Base-by-base conservation (phyloP, 2,329 filamentous ascomycete genomes). In the Colletotrichum musicola region DNA sequence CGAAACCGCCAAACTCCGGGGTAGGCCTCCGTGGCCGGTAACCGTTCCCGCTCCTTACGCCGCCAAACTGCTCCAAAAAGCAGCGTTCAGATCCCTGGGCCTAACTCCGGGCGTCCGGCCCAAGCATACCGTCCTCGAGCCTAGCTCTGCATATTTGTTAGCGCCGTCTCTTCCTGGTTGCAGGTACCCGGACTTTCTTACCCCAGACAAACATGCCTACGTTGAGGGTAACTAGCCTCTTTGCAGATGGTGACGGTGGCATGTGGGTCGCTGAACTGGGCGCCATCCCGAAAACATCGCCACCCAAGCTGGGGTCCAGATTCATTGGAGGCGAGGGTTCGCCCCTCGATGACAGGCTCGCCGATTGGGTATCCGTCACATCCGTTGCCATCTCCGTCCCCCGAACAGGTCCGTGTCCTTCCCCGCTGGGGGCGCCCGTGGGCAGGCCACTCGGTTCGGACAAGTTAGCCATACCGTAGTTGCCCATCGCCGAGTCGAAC, bases 21-120 rank as follows among this genome's bases (percentile, higher is more conserved):
- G 6, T 38, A n/a, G 6, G 4, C 44, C 44, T n/a, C 18, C 16
- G 3, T 20, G 4, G 9, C 9, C 9, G 4, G 16, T 14, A 22
- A n/a, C 16, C 27, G 10, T 18, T 18, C 40, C 27, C 35, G 9
- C 9, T 10, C 27, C 13, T 56, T 9, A 69, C 2, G 62, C 20
- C 27, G 57, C 50, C 25, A 71, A 18, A 5, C 68, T 60, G 22
- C 57, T 57, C 70, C 70, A 72, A 42, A 72, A 72, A 3, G 70
- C 61, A 14, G 58, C 14, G 16, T 71, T 62, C 1, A 83, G 71
- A 50, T 83, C 81, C 46, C 75, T 78, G 1, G 79, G 79, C 6
- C 81, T 77, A 10, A 83, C 67, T 0, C 80, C 81, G 0, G 81
- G 81, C 2, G 76, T 76, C 5, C 79, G 74, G 9, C 81, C 81